These are phyloP conservation scores for Panus rudis DNA, from an alignment of 768 basidiomycete species.

Conservation along the genomic window DNA sequence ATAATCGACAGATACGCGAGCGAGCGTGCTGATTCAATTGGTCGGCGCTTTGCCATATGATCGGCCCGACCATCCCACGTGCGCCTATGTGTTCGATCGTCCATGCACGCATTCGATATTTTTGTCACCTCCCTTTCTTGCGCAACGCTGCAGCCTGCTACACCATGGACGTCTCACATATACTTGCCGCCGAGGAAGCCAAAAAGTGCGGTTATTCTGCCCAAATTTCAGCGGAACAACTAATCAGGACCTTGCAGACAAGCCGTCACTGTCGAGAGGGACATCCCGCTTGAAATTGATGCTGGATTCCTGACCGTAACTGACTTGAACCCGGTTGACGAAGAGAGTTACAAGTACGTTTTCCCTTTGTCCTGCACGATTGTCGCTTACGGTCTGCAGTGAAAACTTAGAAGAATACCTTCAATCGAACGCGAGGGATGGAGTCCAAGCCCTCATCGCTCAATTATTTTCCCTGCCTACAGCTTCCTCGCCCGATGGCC, in stretches of 20 bases:
- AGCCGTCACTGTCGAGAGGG: slow-evolving; percentile 67
- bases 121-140: neutral
- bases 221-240: neutral
- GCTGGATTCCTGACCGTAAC: slow-evolving; percentile 77
- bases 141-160: neutral
- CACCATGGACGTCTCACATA: slow-evolving; percentile 74
- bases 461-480: slow-evolving; percentile 81
- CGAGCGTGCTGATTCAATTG: too few species aligned
- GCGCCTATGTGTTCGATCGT: too few species aligned
- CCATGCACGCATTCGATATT: too few species aligned
- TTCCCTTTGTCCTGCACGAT: neutral
- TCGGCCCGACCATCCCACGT: too few species aligned
- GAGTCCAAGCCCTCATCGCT: slow-evolving; percentile 74
- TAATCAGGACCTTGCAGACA: slow-evolving; percentile 37
- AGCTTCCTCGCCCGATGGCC: slow-evolving; percentile 67
- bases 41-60: too few species aligned
- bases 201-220: slow-evolving; percentile 49
- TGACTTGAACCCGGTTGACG: slow-evolving; percentile 83
- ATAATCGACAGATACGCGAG: too few species aligned
- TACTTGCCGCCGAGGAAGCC: slow-evolving; percentile 66
- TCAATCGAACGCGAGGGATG: slow-evolving; percentile 68
- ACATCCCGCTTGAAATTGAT: slow-evolving; percentile 75
- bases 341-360: slow-evolving; percentile 72
- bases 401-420: slow-evolving; percentile 78
- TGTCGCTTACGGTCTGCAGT: slow-evolving; percentile 30